Evolutionary conservation across 371 early-diverging fungal species (phyloP).

Genomic region (Gilbertella persicaria): DNA sequence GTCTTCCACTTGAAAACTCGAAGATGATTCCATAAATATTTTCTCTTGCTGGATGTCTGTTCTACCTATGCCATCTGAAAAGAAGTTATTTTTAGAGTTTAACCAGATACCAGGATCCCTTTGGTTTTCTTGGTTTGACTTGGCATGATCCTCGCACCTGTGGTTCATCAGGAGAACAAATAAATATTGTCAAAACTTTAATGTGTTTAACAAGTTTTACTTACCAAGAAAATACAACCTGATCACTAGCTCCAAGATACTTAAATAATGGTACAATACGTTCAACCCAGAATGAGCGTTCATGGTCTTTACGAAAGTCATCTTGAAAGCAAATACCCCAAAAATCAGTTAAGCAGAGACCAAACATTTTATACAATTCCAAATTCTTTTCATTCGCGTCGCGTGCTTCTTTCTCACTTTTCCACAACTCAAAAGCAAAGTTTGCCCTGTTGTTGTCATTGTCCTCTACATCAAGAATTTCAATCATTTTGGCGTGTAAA

Average conservation of each 20-base stretch:
- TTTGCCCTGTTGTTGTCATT: too few relatives aligned
- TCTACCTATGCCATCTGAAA: constrained; percentile 13
- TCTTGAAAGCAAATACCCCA: constrained; percentile 1
- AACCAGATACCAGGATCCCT: constrained; percentile 6
- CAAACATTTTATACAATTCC: neutral
- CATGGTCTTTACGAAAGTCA: constrained; percentile 3
- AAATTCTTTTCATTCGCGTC: neutral
- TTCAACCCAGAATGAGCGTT: constrained; percentile 8
- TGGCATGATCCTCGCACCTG: constrained; percentile 3
- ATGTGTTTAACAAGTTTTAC: neutral
- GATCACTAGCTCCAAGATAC: neutral
- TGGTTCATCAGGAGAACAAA: neutral
- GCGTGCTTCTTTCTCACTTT: neutral
- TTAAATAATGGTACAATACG: constrained; percentile 2
- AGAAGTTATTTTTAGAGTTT: constrained; percentile 1
- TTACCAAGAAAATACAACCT: constrained; percentile 3
- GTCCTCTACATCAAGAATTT: too few relatives aligned
- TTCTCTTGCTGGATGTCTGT: neutral
- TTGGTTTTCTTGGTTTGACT: constrained; percentile 4
- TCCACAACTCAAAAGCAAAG: neutral
- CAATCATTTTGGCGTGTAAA: too few relatives aligned
- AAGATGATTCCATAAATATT: constrained; percentile 19
- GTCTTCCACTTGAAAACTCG: constrained; percentile 10
- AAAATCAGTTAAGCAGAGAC: constrained; percentile 4
- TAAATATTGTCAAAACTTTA: neutral